These are phyloP conservation scores for Xylaria sp. DNA, from an alignment of 2,329 filamentous ascomycete species.

Conservation along the genomic window DNA sequence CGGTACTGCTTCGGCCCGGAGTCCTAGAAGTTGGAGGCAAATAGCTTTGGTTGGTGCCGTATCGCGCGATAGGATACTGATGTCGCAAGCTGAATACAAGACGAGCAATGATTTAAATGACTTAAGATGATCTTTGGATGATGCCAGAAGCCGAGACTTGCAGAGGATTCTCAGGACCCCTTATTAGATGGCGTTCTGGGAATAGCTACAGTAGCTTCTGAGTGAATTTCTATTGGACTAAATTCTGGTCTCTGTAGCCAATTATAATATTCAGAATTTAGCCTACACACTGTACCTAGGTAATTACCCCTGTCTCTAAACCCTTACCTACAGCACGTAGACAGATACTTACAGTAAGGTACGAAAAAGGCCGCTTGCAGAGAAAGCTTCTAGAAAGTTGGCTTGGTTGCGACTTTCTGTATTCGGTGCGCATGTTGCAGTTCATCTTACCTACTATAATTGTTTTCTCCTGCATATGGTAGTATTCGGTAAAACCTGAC, in stretches of 20 bases:
- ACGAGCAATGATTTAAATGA: slow-evolving; percentile 4
- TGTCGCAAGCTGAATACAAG: not conserved
- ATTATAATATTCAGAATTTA: slow-evolving; percentile 43
- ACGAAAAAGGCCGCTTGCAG: slow-evolving; percentile 17
- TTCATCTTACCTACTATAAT: slow-evolving; percentile 1
- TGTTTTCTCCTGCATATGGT: slow-evolving; percentile 30
- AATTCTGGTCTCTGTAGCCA: slow-evolving; percentile 41
- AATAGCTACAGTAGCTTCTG: slow-evolving; percentile 7
- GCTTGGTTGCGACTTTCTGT: slow-evolving; percentile 21
- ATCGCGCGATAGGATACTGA: not conserved
- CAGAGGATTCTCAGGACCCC: slow-evolving; percentile 31
- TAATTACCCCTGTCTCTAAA: not conserved
- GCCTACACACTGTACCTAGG: slow-evolving; percentile 1
- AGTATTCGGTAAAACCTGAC: slow-evolving; percentile 23
- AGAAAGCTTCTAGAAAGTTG: slow-evolving; percentile 27
- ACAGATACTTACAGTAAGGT: not conserved
- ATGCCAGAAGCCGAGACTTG: slow-evolving; percentile 49
- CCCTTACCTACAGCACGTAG: not conserved
- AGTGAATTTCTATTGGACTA: slow-evolving; percentile 35
- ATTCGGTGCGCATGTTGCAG: slow-evolving; percentile 7
- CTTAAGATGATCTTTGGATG: not conserved
- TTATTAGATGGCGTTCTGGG: slow-evolving; percentile 20
- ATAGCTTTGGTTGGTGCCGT: too few relatives aligned
- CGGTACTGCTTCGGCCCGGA: not conserved
- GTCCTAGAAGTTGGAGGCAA: not conserved